A percentile compares a stretch with the other conserved stretches of the same genome.
Conservation (phyloP, 75 land plant genomes). For the Larix kaempferi region DNA sequence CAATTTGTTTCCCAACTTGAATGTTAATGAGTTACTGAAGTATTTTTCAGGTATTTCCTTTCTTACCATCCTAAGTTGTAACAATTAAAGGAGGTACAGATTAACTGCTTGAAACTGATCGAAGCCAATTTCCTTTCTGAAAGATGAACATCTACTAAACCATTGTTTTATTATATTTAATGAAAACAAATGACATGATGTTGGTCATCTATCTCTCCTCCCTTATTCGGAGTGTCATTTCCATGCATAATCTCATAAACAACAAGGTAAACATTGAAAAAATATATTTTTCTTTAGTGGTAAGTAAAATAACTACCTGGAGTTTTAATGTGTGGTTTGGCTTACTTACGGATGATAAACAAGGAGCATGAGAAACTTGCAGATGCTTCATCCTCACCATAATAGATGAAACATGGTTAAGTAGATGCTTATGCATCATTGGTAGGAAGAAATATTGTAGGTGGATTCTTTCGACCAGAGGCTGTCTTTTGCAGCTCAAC, state of each 20-base stretch:
- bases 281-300: background rate
- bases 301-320: too few relatives aligned
- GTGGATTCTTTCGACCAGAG: constrained; percentile 4
- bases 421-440: background rate
- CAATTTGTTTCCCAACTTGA: constrained; percentile 93
- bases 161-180: constrained; percentile 30
- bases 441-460: background rate
- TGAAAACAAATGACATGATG: constrained; percentile 99
- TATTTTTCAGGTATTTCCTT: constrained; percentile 74
- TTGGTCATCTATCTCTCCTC: constrained; percentile 96
- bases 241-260: constrained; percentile 96
- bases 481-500: background rate
- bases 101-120: background rate
- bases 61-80: background rate
- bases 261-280: constrained; percentile 65
- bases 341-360: constrained; percentile 70
- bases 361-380: constrained; percentile 98
- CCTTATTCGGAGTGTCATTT: constrained; percentile 92
- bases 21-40: constrained; percentile 85
- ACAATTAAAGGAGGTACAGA: background rate
- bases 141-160: background rate
- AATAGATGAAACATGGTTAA: constrained; percentile 48
- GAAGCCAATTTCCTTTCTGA: background rate
- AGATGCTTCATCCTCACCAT: constrained; percentile 70
- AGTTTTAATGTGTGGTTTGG: background rate